Conservation (phyloP, 805 yeast genomes). For the Saccharomycopsis fibuligera region DNA sequence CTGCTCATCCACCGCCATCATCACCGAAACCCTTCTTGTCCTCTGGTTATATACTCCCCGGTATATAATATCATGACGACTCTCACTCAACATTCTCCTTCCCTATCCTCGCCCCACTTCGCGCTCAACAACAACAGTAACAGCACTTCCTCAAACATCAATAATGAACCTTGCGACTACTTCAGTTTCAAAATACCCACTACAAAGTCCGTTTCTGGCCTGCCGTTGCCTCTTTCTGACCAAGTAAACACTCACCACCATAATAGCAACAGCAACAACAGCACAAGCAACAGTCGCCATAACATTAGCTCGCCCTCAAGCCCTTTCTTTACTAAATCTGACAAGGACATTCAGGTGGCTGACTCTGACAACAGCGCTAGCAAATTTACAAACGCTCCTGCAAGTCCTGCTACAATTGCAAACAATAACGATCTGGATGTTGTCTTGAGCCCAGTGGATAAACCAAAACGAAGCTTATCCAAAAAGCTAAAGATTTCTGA, state of each 20-base stretch:
- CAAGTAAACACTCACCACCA: neutral
- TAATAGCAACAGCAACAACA: neutral
- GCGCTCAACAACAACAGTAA: neutral
- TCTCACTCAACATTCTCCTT: conserved; percentile 16
- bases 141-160: neutral
- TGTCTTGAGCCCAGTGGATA: neutral
- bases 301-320: neutral
- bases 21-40: too few species aligned
- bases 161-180: conserved; percentile 5
- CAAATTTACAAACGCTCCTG: neutral
- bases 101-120: conserved; percentile 14
- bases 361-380: neutral
- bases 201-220: neutral
- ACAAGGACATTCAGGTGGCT: neutral
- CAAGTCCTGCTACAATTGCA: neutral
- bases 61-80: too few species aligned
- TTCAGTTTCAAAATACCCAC: conserved; percentile 6
- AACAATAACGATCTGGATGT: neutral
- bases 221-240: neutral
- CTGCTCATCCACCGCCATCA: too few species aligned
- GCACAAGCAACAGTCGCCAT: neutral
- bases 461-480: conserved; percentile 10
- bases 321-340: neutral
- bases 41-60: too few species aligned
- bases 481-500: conserved; percentile 17